Conservation (phyloP, 1,284 basidiomycete genomes). For the Cryptococcus depauperatus region DNA sequence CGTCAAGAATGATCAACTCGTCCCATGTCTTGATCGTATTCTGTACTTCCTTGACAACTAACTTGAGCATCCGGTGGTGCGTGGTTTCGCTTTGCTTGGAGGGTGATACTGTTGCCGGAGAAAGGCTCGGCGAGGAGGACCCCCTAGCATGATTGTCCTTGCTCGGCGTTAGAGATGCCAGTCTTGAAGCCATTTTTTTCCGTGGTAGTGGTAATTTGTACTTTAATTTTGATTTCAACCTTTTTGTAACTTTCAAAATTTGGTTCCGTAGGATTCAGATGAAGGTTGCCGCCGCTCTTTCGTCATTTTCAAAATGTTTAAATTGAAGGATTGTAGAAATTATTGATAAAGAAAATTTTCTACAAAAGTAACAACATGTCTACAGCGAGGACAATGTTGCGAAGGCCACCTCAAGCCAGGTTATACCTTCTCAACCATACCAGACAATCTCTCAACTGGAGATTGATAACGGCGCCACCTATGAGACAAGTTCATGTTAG, state of each 20-base stretch:
- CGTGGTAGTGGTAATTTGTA: no score
- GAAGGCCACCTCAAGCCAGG: conserved; percentile 10
- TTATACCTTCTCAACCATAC: conserved; percentile 6
- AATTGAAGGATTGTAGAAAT: no score
- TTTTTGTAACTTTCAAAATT: no score
- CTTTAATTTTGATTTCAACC: no score
- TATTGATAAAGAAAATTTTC: no score
- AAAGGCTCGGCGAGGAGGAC: conserved; percentile 45
- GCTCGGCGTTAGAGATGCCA: conserved; percentile 49
- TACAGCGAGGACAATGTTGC: conserved; percentile 14
- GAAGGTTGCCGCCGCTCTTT: no score
- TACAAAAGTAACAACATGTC: no score
- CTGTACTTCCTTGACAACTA: conserved; percentile 29
- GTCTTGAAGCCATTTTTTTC: conserved; percentile 7
- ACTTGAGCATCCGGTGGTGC: conserved; percentile 37
- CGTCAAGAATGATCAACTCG: conserved; percentile 34
- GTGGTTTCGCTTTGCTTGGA: conserved; percentile 25
- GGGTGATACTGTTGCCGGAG: conserved; percentile 15
- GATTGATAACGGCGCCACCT: conserved; percentile 6
- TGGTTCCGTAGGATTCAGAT: no score
- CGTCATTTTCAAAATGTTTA: no score
- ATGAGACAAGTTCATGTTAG: conserved; percentile 52
- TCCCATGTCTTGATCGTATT: conserved; percentile 36
- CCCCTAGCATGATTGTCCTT: conserved; percentile 36
- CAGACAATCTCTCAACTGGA: conserved; percentile 7